Conservation (phyloP, 495 filamentous ascomycete species). For the Venustampulla echinocandica region DNA sequence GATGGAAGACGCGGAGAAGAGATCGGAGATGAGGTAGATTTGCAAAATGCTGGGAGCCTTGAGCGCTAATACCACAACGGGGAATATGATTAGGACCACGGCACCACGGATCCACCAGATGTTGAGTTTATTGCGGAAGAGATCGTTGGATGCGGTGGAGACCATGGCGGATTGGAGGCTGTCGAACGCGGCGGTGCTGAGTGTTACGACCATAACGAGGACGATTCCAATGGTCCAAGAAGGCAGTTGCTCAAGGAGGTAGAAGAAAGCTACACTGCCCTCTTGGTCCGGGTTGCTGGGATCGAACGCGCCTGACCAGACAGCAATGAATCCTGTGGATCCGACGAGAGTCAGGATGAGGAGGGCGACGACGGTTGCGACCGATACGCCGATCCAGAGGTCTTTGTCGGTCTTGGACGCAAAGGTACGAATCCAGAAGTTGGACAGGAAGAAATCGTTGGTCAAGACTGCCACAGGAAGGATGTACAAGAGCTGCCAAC, state of each 20-base stretch:
- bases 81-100: slow-evolving; percentile 60
- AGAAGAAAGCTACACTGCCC: slow-evolving; percentile 64
- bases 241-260: slow-evolving; percentile 58
- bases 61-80: slow-evolving; percentile 59
- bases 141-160: slow-evolving; percentile 61
- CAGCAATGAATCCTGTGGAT: slow-evolving; percentile 58
- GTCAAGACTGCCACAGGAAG: slow-evolving; percentile 65
- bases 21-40: slow-evolving; percentile 69
- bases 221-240: slow-evolving; percentile 69
- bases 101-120: slow-evolving; percentile 57
- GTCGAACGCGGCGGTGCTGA: slow-evolving; percentile 68
- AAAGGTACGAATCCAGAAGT: slow-evolving; percentile 77
- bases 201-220: slow-evolving; percentile 63
- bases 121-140: slow-evolving; percentile 68
- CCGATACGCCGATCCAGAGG: slow-evolving; percentile 57
- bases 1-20: slow-evolving; percentile 60
- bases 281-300: slow-evolving; percentile 44
- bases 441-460: slow-evolving; percentile 70
- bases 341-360: slow-evolving; percentile 60
- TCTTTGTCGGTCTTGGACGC: slow-evolving; percentile 68
- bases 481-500: slow-evolving; percentile 73
- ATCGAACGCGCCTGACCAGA: slow-evolving; percentile 57
- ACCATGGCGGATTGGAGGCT: slow-evolving; percentile 70
- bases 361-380: slow-evolving; percentile 52
- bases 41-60: slow-evolving; percentile 62